These are phyloP conservation scores for Phytophthora sp. DNA, from an alignment of 352 stramenopile genomes.

Conservation along the genomic window DNA sequence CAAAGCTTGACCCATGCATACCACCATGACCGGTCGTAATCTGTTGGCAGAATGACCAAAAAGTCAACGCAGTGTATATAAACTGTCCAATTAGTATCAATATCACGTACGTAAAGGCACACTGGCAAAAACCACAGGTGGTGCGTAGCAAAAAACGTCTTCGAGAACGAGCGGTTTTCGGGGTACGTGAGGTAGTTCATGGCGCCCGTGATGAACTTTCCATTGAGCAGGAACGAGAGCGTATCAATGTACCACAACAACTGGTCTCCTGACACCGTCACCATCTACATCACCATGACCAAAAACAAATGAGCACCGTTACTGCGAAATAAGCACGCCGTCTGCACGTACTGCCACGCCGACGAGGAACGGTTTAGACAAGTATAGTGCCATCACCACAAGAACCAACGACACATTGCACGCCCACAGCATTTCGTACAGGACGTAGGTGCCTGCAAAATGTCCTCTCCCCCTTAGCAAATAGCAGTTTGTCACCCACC, in stretches of 20 bases:
- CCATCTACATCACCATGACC: constrained; percentile 78
- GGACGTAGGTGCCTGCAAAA: constrained; percentile 61
- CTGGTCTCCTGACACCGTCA: constrained; percentile 94
- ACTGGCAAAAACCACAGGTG: constrained; percentile 85
- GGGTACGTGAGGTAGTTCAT: constrained; percentile 91
- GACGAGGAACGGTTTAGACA: constrained; percentile 85
- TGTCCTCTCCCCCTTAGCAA: not conserved
- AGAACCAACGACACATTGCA: constrained; percentile 83
- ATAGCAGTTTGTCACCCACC: not conserved
- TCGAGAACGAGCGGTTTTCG: constrained; percentile 82
- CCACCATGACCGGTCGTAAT: constrained; percentile 68
- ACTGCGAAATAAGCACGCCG: not conserved
- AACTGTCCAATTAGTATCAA: no score
- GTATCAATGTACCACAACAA: constrained; percentile 93
- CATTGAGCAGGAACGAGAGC: constrained; percentile 65
- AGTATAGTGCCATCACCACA: constrained; percentile 66
- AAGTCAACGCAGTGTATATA: not conserved
- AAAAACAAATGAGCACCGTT: not conserved
- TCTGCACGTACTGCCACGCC: constrained; percentile 61
- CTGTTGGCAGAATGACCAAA: constrained; percentile 27
- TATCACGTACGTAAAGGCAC: constrained; percentile 68
- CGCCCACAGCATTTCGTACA: constrained; percentile 83
- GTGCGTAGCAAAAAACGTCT: constrained; percentile 83
- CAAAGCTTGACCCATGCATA: constrained; percentile 79
- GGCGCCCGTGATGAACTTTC: constrained; percentile 90